phyloP scores from a whole-genome alignment of 2,329 filamentous ascomycete species.

The Microthyrium microscopicum region DNA sequence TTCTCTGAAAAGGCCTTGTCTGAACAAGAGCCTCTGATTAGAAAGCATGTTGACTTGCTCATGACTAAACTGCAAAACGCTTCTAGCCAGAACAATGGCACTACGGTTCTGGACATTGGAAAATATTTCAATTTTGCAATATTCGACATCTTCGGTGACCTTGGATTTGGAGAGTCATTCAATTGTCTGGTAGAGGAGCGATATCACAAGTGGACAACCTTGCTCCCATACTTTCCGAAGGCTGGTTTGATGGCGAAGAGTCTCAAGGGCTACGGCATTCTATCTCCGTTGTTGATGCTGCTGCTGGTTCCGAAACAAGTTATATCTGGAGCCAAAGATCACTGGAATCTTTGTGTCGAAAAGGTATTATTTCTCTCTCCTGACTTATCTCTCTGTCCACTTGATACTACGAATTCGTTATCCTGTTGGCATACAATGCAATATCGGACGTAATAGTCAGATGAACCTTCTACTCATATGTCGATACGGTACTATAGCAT shows the following conservation, averaged over 20 bases:
- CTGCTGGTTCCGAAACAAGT: slow-evolving; percentile 8
- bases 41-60: slow-evolving; percentile 16
- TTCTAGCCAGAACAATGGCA: too few species aligned
- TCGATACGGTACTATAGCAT: background rate
- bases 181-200: slow-evolving; percentile 12
- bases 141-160: slow-evolving; percentile 14
- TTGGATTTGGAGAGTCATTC: slow-evolving; percentile 16
- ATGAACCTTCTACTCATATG: slow-evolving; percentile 8
- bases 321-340: too few species aligned
- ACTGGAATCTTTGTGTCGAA: too few species aligned
- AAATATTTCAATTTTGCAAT: slow-evolving; percentile 11
- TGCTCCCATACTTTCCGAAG: slow-evolving; percentile 20
- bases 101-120: slow-evolving; percentile 10
- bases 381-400: slow-evolving; percentile 12
- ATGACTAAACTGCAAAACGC: slow-evolving; percentile 10
- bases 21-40: slow-evolving; percentile 19
- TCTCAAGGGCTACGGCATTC: too few species aligned
- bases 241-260: too few species aligned
- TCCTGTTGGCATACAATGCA: slow-evolving; percentile 15
- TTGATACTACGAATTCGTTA: slow-evolving; percentile 13
- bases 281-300: too few species aligned
- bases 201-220: slow-evolving; percentile 15
- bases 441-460: slow-evolving; percentile 13
- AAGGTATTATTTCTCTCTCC: too few species aligned
- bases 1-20: slow-evolving; percentile 5